A percentile compares a stretch with the other conserved stretches of the same genome.
Evolutionary conservation across 306 rosid genomes (phyloP).

Genomic region (Pyrus communis): DNA sequence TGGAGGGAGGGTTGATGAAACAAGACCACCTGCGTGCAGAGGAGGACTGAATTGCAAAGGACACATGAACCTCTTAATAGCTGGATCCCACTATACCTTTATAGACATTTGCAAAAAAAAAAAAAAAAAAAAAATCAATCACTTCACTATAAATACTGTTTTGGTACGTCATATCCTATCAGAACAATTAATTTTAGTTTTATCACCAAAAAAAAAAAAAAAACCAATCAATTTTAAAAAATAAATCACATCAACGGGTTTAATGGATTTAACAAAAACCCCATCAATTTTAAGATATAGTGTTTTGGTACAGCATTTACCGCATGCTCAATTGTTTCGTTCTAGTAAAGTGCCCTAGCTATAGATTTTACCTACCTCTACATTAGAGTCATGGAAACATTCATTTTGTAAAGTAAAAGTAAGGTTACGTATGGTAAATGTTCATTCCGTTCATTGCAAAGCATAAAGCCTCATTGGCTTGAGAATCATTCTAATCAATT

Average conservation of each 20-base stretch:
- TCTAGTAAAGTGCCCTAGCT: background rate
- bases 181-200: too few relatives aligned
- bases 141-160: background rate
- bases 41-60: conserved; percentile 13
- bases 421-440: too few relatives aligned
- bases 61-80: conserved; percentile 1
- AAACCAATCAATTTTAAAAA: background rate
- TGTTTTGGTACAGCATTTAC: background rate
- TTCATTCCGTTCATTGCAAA: too few relatives aligned
- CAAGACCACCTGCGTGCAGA: conserved; percentile 5
- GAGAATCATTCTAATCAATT: background rate
- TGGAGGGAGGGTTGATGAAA: conserved; percentile 6
- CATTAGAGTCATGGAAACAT: too few relatives aligned
- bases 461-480: too few relatives aligned
- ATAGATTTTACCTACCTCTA: background rate
- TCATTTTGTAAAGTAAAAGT: too few relatives aligned
- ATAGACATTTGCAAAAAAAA: background rate
- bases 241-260: background rate
- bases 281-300: background rate
- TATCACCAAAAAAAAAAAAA: background rate
- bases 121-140: background rate
- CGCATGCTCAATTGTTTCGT: conserved; percentile 1
- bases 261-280: too few relatives aligned
- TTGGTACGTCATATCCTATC: too few relatives aligned
- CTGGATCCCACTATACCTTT: conserved; percentile 13